Conservation (phyloP, 805 yeast species). For the Henningerozyma blattae region DNA sequence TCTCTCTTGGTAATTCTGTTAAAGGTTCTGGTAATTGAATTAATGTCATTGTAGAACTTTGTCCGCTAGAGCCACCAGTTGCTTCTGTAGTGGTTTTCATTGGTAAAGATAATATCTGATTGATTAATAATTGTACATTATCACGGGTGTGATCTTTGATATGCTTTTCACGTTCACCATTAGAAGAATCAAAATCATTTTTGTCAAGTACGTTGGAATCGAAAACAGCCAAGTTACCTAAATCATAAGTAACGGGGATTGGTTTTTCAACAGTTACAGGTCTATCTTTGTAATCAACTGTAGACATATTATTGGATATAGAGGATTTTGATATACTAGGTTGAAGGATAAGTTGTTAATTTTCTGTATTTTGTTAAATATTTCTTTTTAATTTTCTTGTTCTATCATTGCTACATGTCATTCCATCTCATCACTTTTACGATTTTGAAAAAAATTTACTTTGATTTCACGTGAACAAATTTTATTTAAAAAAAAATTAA, state of each 20-base stretch:
- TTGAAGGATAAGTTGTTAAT: too few species aligned
- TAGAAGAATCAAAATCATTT: slow-evolving; percentile 36
- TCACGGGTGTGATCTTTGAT: slow-evolving; percentile 68
- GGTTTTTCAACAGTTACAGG: slow-evolving; percentile 85
- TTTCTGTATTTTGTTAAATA: too few species aligned
- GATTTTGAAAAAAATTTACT: too few species aligned
- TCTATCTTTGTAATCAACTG: slow-evolving; percentile 17
- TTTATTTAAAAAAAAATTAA: not conserved
- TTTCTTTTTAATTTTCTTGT: too few species aligned
- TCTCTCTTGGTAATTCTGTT: slow-evolving; percentile 84
- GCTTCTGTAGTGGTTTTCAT: slow-evolving; percentile 77
- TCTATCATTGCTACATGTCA: too few species aligned
- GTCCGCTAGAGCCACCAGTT: slow-evolving; percentile 40
- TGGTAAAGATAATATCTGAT: slow-evolving; percentile 84
- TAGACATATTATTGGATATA: slow-evolving; percentile 11
- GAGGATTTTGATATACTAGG: too few species aligned
- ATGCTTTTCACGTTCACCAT: slow-evolving; percentile 51
- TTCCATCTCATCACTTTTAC: slow-evolving; percentile 1
- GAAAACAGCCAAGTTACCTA: slow-evolving; percentile 83
- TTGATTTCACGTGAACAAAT: not conserved
- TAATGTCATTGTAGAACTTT: slow-evolving; percentile 63
- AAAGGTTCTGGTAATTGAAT: slow-evolving; percentile 76
- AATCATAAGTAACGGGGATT: slow-evolving; percentile 78
- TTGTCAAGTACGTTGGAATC: slow-evolving; percentile 80
- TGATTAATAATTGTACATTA: slow-evolving; percentile 80